Evolutionary conservation across 1,284 basidiomycete genomes (phyloP), one percentile per base, ranked within the genome.

Genomic region (Rhodotorula sp.): DNA sequence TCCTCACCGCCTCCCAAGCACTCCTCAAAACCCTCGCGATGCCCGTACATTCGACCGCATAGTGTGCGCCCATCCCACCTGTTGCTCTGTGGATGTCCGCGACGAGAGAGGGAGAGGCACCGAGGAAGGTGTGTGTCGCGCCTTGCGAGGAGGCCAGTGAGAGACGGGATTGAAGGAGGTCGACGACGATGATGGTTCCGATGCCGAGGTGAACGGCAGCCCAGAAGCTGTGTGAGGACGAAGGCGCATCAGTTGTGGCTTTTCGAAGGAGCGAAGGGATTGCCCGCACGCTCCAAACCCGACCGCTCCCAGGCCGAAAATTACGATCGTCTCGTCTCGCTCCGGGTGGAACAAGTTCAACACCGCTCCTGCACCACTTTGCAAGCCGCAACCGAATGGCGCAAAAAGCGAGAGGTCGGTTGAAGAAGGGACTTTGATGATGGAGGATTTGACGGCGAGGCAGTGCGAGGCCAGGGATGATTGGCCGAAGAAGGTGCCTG

Each of bases 401-500:
- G 56, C 37, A 26, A 47, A 20, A 0, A 44, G 47, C 1, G 62
- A 66, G 1, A 77, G 65, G 54, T 76, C 69, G n/a, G 69, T 68
- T 4, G 62, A 67, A 2, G 54, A 15, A 0, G 73, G 53, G 4
- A 75, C 73, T 37, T 71, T 70, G 55, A 74, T 68, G 26, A 64
- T 59, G 10, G 73, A 72, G 0, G 71, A 66, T 30, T 74, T 73
- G 26, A 67, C 62, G 13, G 73, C 76, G 22, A 77, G 51, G 24
- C 73, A 73, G 30, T 77, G 76, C 22, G 73, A 67, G 4, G 61
- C 76, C 53, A 77, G 66, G 8, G 71, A 52, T 8, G 69, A 70
- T 37, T 77, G 76, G 7, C 76, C 76, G 52, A 77, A 77, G 65
- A 77, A 77, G n/a, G 65, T 64, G 10, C 67, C 65, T 72, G 68